A percentile compares a stretch with the other conserved stretches of the same genome.
Conservation (phyloP, 2,329 filamentous ascomycete genomes). For the Neofusicoccum kwambonambiense region DNA sequence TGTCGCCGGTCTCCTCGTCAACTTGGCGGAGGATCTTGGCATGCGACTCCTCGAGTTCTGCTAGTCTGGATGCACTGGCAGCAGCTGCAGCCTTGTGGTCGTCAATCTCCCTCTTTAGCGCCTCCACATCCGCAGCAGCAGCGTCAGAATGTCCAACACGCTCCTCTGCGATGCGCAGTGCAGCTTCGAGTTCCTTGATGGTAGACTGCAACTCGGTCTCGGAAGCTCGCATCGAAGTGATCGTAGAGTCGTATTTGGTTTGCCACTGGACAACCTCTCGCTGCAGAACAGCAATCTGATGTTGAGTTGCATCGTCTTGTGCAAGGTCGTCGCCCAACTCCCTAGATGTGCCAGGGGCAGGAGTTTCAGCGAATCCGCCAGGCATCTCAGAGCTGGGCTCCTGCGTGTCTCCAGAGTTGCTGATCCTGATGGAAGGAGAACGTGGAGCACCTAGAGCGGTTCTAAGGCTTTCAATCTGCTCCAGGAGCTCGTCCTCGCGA, state of each 20-base stretch:
- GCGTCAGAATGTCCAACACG: slow-evolving; percentile 26
- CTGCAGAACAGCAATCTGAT: slow-evolving; percentile 65
- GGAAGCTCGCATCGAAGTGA: slow-evolving; percentile 69
- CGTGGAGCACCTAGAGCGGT: slow-evolving; percentile 45
- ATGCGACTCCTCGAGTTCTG: slow-evolving; percentile 72
- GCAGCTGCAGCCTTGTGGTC: slow-evolving; percentile 75
- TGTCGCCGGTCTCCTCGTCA: slow-evolving; percentile 62
- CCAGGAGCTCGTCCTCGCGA: slow-evolving; percentile 72
- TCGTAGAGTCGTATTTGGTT: slow-evolving; percentile 67
- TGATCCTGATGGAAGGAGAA: slow-evolving; percentile 19
- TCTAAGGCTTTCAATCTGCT: slow-evolving; percentile 69
- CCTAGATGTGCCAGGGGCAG: slow-evolving; percentile 26
- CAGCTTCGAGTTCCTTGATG: slow-evolving; percentile 71
- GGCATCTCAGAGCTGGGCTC: slow-evolving; percentile 27
- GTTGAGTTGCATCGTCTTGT: slow-evolving; percentile 43
- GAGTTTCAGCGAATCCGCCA: slow-evolving; percentile 40
- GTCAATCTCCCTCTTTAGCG: slow-evolving; percentile 71
- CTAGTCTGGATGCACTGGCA: slow-evolving; percentile 66
- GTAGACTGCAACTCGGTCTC: slow-evolving; percentile 72
- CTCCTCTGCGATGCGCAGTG: slow-evolving; percentile 42
- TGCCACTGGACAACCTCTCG: slow-evolving; percentile 74
- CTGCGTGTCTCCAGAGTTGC: not conserved
- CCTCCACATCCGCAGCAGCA: slow-evolving; percentile 44
- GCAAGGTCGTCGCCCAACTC: slow-evolving; percentile 25
- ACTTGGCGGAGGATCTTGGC: slow-evolving; percentile 65